Conservation (phyloP, 495 filamentous ascomycete species). For the Tuber borchii region DNA sequence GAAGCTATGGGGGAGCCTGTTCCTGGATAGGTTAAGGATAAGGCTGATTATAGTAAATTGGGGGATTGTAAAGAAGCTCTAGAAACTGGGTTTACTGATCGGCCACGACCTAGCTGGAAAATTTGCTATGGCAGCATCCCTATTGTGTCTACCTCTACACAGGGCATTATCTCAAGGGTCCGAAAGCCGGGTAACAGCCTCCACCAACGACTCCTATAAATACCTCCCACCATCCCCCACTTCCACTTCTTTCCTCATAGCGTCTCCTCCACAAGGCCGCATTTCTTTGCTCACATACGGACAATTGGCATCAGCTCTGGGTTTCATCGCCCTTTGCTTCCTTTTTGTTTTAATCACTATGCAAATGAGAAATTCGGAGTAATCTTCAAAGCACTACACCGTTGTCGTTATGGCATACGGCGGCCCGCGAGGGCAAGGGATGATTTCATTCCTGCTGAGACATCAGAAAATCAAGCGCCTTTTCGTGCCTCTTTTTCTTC, state of each 20-base stretch:
- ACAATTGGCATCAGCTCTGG: slow-evolving; percentile 45
- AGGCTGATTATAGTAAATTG: background rate
- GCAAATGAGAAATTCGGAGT: slow-evolving; percentile 99
- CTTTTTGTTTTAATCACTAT: slow-evolving; percentile 44
- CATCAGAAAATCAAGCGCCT: slow-evolving; percentile 86
- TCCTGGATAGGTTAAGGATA: background rate
- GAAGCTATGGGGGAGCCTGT: background rate
- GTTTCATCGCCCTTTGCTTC: slow-evolving; percentile 35
- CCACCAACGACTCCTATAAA: slow-evolving; percentile 12
- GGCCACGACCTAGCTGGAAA: background rate
- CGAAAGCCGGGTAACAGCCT: background rate
- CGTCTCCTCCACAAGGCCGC: slow-evolving; percentile 95
- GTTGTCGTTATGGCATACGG: slow-evolving; percentile 47
- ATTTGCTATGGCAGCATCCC: background rate
- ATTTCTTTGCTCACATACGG: slow-evolving; percentile 99
- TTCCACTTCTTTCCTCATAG: slow-evolving; percentile 51
- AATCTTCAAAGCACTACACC: slow-evolving; percentile 67
- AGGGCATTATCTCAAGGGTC: background rate
- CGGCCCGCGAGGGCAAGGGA: slow-evolving; percentile 92
- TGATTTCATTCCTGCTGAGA: slow-evolving; percentile 88
- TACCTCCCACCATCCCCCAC: slow-evolving; percentile 16
- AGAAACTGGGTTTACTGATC: background rate
- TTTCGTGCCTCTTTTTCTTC: slow-evolving; percentile 7
- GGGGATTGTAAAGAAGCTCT: background rate
- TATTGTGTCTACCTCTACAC: background rate